These are phyloP conservation scores for Candida fluviatilis DNA, from an alignment of 805 yeast species.

Conservation along the genomic window DNA sequence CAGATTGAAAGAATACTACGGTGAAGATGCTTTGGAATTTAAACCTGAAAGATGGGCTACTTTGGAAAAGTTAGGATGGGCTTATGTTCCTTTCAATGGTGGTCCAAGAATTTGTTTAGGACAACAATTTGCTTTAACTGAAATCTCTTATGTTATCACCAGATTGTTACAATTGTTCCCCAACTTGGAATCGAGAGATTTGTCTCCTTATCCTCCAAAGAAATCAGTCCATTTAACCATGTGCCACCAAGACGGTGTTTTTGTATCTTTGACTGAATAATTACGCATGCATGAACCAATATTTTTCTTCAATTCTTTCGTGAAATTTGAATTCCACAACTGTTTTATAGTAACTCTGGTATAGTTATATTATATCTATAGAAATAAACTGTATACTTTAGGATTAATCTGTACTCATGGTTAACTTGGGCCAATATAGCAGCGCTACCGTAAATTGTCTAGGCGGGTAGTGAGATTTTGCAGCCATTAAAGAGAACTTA, in stretches of 20 bases:
- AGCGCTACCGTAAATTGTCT: too few relatives aligned
- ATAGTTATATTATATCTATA: too few relatives aligned
- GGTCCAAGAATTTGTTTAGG: conserved; percentile 57
- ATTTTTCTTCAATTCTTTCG: background rate
- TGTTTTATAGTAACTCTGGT: too few relatives aligned
- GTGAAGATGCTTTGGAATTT: conserved; percentile 43
- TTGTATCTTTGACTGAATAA: conserved; percentile 7
- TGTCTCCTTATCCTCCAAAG: conserved; percentile 26
- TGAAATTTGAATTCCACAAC: too few relatives aligned
- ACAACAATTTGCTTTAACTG: conserved; percentile 54
- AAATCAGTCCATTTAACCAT: conserved; percentile 26
- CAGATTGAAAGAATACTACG: conserved; percentile 37
- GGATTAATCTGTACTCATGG: background rate
- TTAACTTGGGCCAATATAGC: too few relatives aligned
- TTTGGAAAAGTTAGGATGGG: conserved; percentile 39
- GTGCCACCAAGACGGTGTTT: conserved; percentile 20
- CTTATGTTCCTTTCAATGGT: conserved; percentile 50
- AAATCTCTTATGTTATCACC: conserved; percentile 43
- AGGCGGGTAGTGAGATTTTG: background rate
- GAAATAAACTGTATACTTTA: background rate
- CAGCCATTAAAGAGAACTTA: background rate
- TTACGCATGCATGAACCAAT: background rate
- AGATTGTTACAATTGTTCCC: conserved; percentile 30
- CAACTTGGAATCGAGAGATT: conserved; percentile 15
- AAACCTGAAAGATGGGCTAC: conserved; percentile 49